Evolutionary conservation across 2,329 filamentous ascomycete genomes (phyloP).

Genomic region (Colletotrichum sp.): DNA sequence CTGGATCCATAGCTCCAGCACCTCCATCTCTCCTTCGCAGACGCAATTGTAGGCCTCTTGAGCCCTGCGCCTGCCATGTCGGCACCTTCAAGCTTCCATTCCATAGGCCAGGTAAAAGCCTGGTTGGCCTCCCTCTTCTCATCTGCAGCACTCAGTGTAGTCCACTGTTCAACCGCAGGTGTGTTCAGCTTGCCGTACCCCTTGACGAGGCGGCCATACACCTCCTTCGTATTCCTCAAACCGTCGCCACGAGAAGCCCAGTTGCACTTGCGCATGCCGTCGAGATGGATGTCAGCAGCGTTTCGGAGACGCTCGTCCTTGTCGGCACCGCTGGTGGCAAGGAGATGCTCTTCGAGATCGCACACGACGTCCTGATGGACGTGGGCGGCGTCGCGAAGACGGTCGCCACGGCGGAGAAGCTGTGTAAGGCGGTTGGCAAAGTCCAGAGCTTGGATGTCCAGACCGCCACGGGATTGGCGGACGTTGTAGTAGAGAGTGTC

Average conservation of each 20-base stretch:
- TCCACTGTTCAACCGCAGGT: constrained; percentile 21
- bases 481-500: constrained; percentile 38
- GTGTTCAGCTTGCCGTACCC: constrained; percentile 23
- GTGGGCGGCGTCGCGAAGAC: constrained; percentile 29
- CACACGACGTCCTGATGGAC: constrained; percentile 33
- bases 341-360: constrained; percentile 24
- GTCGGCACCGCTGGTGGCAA: not conserved
- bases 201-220: constrained; percentile 16
- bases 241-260: constrained; percentile 22
- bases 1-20: not conserved
- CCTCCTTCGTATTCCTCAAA: not conserved
- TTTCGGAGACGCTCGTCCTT: constrained; percentile 23
- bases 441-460: constrained; percentile 30
- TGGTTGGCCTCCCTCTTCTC: constrained; percentile 24
- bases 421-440: constrained; percentile 32
- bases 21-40: constrained; percentile 27
- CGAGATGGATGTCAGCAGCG: constrained; percentile 23
- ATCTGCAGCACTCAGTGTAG: constrained; percentile 5
- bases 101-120: constrained; percentile 11
- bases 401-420: constrained; percentile 28
- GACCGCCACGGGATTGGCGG: constrained; percentile 33
- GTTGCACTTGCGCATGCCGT: constrained; percentile 26
- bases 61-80: not conserved
- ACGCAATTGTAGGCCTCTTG: constrained; percentile 20
- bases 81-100: constrained; percentile 18